Conservation (phyloP, 2,329 filamentous ascomycete genomes). For the Claviceps sp. region DNA sequence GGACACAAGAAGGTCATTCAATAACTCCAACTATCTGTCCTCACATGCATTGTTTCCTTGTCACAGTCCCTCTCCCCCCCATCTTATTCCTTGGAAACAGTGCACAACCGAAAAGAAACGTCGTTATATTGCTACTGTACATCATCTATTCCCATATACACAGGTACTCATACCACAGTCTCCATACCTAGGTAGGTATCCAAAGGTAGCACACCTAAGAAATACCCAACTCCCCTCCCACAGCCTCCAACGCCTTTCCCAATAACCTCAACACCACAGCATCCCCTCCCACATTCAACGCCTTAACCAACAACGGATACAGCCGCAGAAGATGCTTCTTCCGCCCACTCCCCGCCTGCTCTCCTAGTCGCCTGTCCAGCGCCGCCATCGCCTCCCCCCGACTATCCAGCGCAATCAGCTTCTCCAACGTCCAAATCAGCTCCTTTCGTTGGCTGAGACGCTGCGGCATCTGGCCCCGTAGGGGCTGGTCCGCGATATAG, state of each 20-base stretch:
- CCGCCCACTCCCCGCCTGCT: conserved; percentile 36
- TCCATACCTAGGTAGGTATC: too few species aligned
- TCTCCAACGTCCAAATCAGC: conserved; percentile 55
- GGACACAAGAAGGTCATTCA: too few species aligned
- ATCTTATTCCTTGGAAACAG: too few species aligned
- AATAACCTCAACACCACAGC: conserved; percentile 44
- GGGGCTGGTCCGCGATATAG: conserved; percentile 82
- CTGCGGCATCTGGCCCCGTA: conserved; percentile 80
- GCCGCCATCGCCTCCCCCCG: conserved; percentile 57
- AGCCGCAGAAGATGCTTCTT: conserved; percentile 69
- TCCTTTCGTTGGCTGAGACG: conserved; percentile 71
- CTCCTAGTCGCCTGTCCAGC: conserved; percentile 12
- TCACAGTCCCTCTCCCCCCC: too few species aligned
- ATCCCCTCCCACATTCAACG: conserved; percentile 44
- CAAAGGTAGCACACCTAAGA: background rate
- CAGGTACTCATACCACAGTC: background rate
- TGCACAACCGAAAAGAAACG: too few species aligned
- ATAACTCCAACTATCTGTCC: too few species aligned
- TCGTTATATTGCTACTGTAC: too few species aligned
- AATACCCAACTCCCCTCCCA: conserved; percentile 37
- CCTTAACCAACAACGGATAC: conserved; percentile 63
- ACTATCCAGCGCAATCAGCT: conserved; percentile 53
- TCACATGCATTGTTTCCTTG: too few species aligned
- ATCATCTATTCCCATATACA: too few species aligned
- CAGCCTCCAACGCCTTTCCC: conserved; percentile 45